Conservation (phyloP, 495 filamentous ascomycete genomes). For the Penicillium canescens region DNA sequence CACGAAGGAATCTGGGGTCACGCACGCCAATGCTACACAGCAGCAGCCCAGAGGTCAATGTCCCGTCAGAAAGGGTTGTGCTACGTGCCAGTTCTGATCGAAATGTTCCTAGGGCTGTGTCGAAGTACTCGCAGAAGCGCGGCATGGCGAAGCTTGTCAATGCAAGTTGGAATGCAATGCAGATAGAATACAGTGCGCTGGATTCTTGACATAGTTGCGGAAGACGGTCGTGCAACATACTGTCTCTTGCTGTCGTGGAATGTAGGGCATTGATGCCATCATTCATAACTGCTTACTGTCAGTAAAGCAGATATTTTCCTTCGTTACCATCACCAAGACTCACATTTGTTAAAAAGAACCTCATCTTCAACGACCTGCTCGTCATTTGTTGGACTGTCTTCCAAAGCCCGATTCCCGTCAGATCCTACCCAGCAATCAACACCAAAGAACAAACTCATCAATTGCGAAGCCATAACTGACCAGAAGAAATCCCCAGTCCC, state of each 20-base stretch:
- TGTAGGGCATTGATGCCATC: slow-evolving; percentile 35
- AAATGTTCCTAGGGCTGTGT: slow-evolving; percentile 29
- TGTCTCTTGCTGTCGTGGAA: slow-evolving; percentile 27
- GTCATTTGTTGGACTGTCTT: not conserved
- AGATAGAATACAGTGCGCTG: slow-evolving; percentile 33
- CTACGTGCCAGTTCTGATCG: slow-evolving; percentile 30
- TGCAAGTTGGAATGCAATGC: slow-evolving; percentile 34
- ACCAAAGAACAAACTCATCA: not conserved
- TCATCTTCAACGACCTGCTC: slow-evolving; percentile 12
- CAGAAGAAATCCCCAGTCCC: not conserved
- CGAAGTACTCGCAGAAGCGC: slow-evolving; percentile 35
- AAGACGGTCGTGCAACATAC: slow-evolving; percentile 23
- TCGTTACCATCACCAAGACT: not conserved
- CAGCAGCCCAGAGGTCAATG: slow-evolving; percentile 34
- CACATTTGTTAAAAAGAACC: slow-evolving; percentile 34
- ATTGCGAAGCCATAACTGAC: not conserved
- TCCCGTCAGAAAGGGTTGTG: slow-evolving; percentile 30
- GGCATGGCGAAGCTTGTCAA: slow-evolving; percentile 9
- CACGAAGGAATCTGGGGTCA: slow-evolving; percentile 1
- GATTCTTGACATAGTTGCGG: slow-evolving; percentile 30
- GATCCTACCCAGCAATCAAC: not conserved
- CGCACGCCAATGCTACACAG: slow-evolving; percentile 39
- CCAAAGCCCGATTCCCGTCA: not conserved
- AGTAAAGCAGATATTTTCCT: not conserved
- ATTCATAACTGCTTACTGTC: slow-evolving; percentile 24